Evolutionary conservation across 441 rosid species (phyloP), one percentile per base, ranked within the genome.

Genomic region (Rhodomyrtus psidioides): DNA sequence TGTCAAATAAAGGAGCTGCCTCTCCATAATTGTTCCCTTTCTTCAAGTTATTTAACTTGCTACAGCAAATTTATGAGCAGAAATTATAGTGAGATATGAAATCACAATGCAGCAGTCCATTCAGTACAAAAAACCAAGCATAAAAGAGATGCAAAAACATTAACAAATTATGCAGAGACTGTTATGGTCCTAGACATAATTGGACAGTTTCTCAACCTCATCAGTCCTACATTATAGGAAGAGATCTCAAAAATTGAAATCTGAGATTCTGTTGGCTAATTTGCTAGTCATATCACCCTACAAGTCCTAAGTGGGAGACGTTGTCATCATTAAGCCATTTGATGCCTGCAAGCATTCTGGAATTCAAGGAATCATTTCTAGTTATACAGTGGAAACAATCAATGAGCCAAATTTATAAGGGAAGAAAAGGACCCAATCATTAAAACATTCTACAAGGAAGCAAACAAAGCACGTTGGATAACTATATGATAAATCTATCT

Each of bases 1-100:
- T 96, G 90, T 98, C 99, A 91, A 90, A 92, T 83, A 98, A 53
- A 82, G 98, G 98, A 86, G 99, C 91, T n/a, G 99, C 99, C 6
- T 91, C 94, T 24, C 34, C 92, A 89, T 93, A 94, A 75, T 88
- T 81, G 81, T 27, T 85, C 49, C 99, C 99, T 87, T 88, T 94
- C 91, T 83, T 93, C 98, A 97, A 92, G 85, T 88, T 88, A 88
- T 75, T 86, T 49, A 91, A 89, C 91, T 97, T 97, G 92, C 99
- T 97, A 90, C 75, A 88, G 79, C 30, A 86, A 83, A 88, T 76
- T 82, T 58, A 24, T 39, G 56, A 51, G 84, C 28, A 74, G 15
- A 83, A 82, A 53, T 88, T 28, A 85, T 85, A 86, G 82, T 46
- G 17, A 49, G 44, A 86, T n/a, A 60, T 42, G 7, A 84, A 83